A percentile compares a stretch with the other conserved stretches of the same genome.
These are phyloP conservation scores for Talaromyces verruculosus DNA, from an alignment of 2,329 filamentous ascomycete genomes.

Conservation along the genomic window DNA sequence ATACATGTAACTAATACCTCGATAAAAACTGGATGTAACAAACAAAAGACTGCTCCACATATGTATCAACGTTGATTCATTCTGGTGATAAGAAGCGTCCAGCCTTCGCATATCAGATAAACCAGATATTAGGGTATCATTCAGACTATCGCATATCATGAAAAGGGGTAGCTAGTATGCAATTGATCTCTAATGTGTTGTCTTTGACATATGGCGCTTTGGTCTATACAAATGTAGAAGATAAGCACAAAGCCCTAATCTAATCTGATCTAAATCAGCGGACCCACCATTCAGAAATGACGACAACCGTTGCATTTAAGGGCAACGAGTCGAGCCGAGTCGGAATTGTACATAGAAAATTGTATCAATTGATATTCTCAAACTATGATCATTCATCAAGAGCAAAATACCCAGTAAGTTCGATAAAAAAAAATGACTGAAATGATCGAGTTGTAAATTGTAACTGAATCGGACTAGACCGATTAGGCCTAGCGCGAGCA, in stretches of 20 bases:
- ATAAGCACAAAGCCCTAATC: background rate
- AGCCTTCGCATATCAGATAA: background rate
- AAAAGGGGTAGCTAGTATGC: background rate
- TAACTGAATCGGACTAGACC: background rate
- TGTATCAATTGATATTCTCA: background rate
- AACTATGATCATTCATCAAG: background rate
- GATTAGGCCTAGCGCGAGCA: background rate
- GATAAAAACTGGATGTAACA: background rate
- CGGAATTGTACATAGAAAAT: background rate
- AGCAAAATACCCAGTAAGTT: background rate
- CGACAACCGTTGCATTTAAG: background rate
- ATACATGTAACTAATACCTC: background rate
- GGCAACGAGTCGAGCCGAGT: background rate
- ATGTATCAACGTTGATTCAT: background rate
- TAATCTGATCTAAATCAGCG: background rate
- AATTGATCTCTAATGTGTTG: background rate
- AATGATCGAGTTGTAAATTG: background rate
- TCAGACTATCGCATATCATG: background rate
- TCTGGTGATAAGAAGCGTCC: background rate
- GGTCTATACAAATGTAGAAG: background rate
- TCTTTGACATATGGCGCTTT: background rate
- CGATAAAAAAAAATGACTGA: background rate
- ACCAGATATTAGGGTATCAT: background rate
- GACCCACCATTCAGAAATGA: background rate
- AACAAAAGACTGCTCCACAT: background rate